These are phyloP conservation scores for Chloranthus sessilifolius DNA, from an alignment of 164 flowering plant species.

Conservation along the genomic window DNA sequence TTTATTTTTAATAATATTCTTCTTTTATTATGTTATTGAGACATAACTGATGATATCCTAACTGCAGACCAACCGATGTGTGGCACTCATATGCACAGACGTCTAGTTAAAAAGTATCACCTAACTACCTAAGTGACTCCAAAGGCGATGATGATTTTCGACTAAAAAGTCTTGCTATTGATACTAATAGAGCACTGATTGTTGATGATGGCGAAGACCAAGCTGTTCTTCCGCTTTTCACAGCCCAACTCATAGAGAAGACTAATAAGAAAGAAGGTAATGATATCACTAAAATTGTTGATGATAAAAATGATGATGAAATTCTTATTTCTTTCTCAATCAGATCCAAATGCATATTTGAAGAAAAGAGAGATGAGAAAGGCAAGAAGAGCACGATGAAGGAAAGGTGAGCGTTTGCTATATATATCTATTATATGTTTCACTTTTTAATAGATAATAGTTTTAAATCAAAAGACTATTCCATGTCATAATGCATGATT, in stretches of 20 bases:
- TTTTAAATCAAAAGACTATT: no score
- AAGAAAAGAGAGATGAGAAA: not conserved
- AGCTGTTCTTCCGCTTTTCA: slow-evolving; percentile 53
- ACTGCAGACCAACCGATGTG: slow-evolving; percentile 55
- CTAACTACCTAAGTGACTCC: slow-evolving; percentile 21
- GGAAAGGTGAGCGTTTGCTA: slow-evolving; percentile 49
- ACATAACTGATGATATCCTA: slow-evolving; percentile 79
- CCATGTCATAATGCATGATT: no score
- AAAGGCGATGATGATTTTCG: slow-evolving; percentile 24
- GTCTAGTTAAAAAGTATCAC: slow-evolving; percentile 34
- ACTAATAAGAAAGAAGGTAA: slow-evolving; percentile 26
- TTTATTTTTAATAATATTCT: not conserved
- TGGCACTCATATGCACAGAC: slow-evolving; percentile 23
- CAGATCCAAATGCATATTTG: not conserved
- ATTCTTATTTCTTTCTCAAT: slow-evolving; percentile 3
- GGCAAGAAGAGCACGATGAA: slow-evolving; percentile 3
- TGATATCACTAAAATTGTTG: not conserved
- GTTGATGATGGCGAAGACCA: slow-evolving; percentile 91
- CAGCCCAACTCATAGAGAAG: slow-evolving; percentile 18
- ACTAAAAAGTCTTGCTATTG: slow-evolving; percentile 37
- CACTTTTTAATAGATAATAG: no score
- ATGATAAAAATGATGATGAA: slow-evolving; percentile 15
- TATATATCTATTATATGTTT: no score
- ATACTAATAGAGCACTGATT: slow-evolving; percentile 18
- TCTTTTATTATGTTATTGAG: slow-evolving; percentile 10